Conservation (phyloP, 805 yeast species). For the Suhomyces canberraensis region DNA sequence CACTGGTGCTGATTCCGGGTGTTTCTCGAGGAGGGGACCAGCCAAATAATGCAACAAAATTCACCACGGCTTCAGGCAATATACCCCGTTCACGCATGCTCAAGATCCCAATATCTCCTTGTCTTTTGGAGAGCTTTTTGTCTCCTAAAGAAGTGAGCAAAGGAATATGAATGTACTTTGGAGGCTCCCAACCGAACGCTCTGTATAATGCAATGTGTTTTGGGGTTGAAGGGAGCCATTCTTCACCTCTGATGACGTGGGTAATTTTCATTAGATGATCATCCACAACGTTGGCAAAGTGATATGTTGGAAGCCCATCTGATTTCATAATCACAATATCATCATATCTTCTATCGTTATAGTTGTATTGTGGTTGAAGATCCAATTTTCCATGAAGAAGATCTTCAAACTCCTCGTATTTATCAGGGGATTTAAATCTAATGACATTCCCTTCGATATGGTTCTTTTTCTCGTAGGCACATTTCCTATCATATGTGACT, state of each 20-base stretch:
- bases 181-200: constrained; percentile 84
- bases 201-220: constrained; percentile 84
- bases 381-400: constrained; percentile 73
- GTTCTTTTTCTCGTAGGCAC: constrained; percentile 40
- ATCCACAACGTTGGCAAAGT: constrained; percentile 92
- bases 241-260: constrained; percentile 96
- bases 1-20: constrained; percentile 47
- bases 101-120: constrained; percentile 74
- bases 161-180: constrained; percentile 86
- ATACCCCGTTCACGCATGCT: constrained; percentile 59
- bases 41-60: constrained; percentile 87
- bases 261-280: constrained; percentile 91
- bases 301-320: constrained; percentile 96
- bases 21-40: constrained; percentile 78
- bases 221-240: constrained; percentile 96
- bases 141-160: constrained; percentile 68
- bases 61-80: constrained; percentile 82
- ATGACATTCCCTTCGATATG: constrained; percentile 39
- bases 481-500: constrained; percentile 86
- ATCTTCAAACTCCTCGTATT: constrained; percentile 67
- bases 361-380: constrained; percentile 76
- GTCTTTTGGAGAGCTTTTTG: constrained; percentile 81
- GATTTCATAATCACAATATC: constrained; percentile 88
- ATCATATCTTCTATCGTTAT: constrained; percentile 71
- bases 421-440: constrained; percentile 72